Evolutionary conservation across 441 rosid species (phyloP).

Genomic region (Hura crepitans): DNA sequence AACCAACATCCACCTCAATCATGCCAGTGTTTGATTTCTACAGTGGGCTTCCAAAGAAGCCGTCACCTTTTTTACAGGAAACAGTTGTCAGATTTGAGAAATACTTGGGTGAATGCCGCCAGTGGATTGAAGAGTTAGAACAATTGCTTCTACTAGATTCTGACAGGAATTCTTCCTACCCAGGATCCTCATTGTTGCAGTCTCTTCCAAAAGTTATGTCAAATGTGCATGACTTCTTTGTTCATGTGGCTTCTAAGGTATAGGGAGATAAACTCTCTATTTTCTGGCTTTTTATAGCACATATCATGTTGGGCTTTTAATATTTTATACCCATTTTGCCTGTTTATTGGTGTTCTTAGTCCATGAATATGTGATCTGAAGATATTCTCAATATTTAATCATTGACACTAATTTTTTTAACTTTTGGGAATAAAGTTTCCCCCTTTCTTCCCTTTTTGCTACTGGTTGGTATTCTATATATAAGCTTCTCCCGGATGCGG

Average conservation of each 20-base stretch:
- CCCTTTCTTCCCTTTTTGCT: not conserved
- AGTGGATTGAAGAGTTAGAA: conserved; percentile 94
- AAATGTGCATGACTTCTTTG: conserved; percentile 87
- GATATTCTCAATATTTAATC: not conserved
- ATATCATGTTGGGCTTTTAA: not conserved
- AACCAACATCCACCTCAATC: conserved; percentile 47
- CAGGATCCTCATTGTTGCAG: conserved; percentile 57
- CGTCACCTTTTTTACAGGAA: conserved; percentile 77
- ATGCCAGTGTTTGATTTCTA: conserved; percentile 78
- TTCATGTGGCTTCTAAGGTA: conserved; percentile 99
- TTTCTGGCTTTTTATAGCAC: not conserved
- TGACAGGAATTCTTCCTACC: conserved; percentile 49
- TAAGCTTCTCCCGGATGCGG: conserved; percentile 2
- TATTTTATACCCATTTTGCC: not conserved
- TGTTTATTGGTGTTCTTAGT: not conserved
- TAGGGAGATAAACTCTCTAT: conserved; percentile 6
- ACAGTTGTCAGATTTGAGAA: conserved; percentile 86
- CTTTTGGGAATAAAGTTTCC: not conserved
- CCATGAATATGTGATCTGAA: not conserved
- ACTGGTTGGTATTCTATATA: not conserved
- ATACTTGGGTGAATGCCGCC: conserved; percentile 76
- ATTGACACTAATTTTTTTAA: not conserved
- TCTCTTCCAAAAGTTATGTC: conserved; percentile 92
- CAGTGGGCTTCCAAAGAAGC: conserved; percentile 88
- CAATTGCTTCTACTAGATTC: conserved; percentile 73